Conservation (phyloP, 371 early-diverging fungal species). For the Basidiobolus heterosporus region DNA sequence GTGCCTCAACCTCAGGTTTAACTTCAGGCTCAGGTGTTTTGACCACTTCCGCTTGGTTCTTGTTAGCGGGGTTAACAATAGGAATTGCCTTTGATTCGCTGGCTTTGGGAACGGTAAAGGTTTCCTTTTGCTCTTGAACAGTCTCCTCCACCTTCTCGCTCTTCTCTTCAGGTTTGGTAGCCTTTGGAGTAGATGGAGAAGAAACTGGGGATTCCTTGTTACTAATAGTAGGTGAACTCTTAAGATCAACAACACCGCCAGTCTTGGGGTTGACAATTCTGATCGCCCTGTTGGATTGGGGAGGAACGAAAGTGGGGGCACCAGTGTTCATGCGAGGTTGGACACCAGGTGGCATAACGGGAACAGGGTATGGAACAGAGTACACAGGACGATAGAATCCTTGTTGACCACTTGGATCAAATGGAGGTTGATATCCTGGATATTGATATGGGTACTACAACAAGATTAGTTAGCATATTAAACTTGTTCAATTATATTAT, state of each 20-base stretch:
- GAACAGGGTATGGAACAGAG: background rate
- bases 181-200: too few species aligned
- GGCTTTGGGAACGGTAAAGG: background rate
- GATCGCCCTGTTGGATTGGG: slow-evolving; percentile 2
- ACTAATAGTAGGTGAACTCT: background rate
- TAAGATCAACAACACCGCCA: slow-evolving; percentile 1
- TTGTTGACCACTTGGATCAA: background rate
- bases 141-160: background rate
- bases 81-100: slow-evolving; percentile 1
- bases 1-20: background rate
- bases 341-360: background rate
- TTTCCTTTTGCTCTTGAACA: background rate
- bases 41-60: background rate
- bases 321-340: background rate
- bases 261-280: slow-evolving; percentile 4
- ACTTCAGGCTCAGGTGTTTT: background rate
- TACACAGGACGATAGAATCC: background rate
- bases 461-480: background rate
- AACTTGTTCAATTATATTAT: background rate
- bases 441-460: background rate
- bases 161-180: background rate
- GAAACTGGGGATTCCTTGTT: background rate
- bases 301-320: slow-evolving; percentile 2
- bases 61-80: slow-evolving; percentile 2
- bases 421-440: background rate